Conservation (phyloP, 805 yeast genomes). For the Cyberlindnera lachancei region DNA sequence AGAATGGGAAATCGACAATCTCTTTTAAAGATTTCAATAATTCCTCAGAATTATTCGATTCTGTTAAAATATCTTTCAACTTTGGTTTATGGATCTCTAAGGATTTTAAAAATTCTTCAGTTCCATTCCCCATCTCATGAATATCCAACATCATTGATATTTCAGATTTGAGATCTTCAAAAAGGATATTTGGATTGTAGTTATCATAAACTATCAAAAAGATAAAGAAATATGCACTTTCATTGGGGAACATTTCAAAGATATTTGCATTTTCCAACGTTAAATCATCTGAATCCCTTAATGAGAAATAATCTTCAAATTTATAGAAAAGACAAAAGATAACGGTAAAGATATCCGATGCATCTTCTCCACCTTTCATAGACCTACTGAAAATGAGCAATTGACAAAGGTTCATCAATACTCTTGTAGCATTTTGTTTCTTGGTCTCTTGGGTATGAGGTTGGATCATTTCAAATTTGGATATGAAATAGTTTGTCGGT, state of each 20-base stretch:
- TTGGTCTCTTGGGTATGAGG: conserved; percentile 3
- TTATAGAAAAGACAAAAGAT: conserved; percentile 4
- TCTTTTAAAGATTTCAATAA: background rate
- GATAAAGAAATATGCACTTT: conserved; percentile 7
- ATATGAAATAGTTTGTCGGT: conserved; percentile 14
- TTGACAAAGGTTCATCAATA: conserved; percentile 13
- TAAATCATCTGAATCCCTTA: background rate
- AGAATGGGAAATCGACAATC: conserved; percentile 1
- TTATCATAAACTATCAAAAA: conserved; percentile 8
- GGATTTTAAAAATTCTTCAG: conserved; percentile 4
- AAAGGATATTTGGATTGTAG: background rate
- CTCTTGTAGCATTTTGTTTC: conserved; percentile 11
- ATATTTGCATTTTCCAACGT: conserved; percentile 1
- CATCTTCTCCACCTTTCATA: conserved; percentile 1
- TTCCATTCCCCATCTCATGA: background rate
- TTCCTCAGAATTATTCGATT: conserved; percentile 1
- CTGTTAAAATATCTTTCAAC: background rate
- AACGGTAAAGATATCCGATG: conserved; percentile 4
- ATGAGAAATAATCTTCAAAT: conserved; percentile 4
- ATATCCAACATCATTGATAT: background rate
- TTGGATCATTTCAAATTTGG: conserved; percentile 9
- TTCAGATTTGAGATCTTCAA: conserved; percentile 5
- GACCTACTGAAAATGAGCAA: conserved; percentile 10
- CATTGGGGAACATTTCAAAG: conserved; percentile 7
- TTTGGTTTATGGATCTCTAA: conserved; percentile 1